Percentiles rank a stretch among this genome's conserved stretches.
Evolutionary conservation across 306 rosid species (phyloP).

Genomic region (Boehmeria nivea): DNA sequence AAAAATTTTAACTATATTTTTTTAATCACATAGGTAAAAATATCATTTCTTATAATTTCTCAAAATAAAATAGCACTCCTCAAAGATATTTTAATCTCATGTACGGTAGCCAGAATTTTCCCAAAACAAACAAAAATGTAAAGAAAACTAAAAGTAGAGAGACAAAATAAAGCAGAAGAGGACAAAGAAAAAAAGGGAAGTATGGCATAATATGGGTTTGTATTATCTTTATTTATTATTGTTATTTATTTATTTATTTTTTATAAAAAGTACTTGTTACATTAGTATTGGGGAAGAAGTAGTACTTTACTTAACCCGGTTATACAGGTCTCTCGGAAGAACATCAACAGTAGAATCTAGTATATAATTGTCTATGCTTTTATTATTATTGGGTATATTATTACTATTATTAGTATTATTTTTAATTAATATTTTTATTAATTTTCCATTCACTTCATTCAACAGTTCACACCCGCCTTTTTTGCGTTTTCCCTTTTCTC

Average conservation of each 20-base stretch:
- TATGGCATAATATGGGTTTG: not conserved
- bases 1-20: too few relatives aligned
- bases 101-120: too few relatives aligned
- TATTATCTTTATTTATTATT: too few relatives aligned
- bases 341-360: not conserved
- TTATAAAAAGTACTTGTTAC: not conserved
- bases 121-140: not conserved
- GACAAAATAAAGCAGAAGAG: constrained; percentile 2
- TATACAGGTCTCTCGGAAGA: not conserved
- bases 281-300: too few relatives aligned
- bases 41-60: too few relatives aligned
- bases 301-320: constrained; percentile 33
- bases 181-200: constrained; percentile 24
- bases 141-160: not conserved
- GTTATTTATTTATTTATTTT: too few relatives aligned
- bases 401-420: not conserved
- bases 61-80: too few relatives aligned
- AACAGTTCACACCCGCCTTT: constrained; percentile 53
- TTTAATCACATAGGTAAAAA: too few relatives aligned
- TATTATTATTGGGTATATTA: too few relatives aligned
- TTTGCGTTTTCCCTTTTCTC: constrained; percentile 18
- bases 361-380: too few relatives aligned
- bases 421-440: not conserved
- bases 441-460: not conserved
- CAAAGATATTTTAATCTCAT: too few relatives aligned